Base-by-base conservation (phyloP, 2,329 filamentous ascomycete genomes). In the Venturia carpophila region DNA sequence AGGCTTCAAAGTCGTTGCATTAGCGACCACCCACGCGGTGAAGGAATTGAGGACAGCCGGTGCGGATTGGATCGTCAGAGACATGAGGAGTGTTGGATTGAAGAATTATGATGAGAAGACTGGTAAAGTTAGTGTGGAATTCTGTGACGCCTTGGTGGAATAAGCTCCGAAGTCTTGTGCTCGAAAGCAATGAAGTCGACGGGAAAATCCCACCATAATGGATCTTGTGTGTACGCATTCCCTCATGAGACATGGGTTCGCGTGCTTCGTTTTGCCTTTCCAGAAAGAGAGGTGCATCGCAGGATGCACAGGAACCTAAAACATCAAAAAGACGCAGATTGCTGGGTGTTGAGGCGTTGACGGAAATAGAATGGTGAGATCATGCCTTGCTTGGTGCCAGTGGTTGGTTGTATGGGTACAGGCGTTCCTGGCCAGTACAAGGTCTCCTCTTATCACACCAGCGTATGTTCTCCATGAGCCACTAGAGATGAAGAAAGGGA, bases 61-160 rank as follows among this genome's bases (percentile, higher is more conserved):
- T n/a, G 91, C 92, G 56, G 91, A 96, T 78, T 96, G 90, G 87
- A 86, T 96, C 63, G 87, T 96, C 66, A 80, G 82, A 75, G 91
- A 97, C 76, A 80, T 96, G 77, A 80, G 82, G 66, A 92, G 89
- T 69, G 84, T 96, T 68, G 84, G 77, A 70, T 78, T 95, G 64
- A 78, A 79, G 70, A 77, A 85, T 24, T 79, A 75, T 67, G 79
- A 82, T 63, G 78, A 77, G 69, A 78, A 81, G 67, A 82, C 79
- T 62, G 86, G 84, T n/a, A 77, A 77, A 68, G 82, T 89, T 64
- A 84, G 83, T 69, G 75, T 95, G 68, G 85, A 91, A 77, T 84
- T 95, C 69, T 78, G 76, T 66, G 81, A 91, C 75, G 84, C 84
- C 62, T 75, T 87, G 72, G 74, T 76, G 65, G 67, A 49, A 62